These are phyloP conservation scores for Inga oerstediana DNA, from an alignment of 306 rosid genomes.

Conservation along the genomic window DNA sequence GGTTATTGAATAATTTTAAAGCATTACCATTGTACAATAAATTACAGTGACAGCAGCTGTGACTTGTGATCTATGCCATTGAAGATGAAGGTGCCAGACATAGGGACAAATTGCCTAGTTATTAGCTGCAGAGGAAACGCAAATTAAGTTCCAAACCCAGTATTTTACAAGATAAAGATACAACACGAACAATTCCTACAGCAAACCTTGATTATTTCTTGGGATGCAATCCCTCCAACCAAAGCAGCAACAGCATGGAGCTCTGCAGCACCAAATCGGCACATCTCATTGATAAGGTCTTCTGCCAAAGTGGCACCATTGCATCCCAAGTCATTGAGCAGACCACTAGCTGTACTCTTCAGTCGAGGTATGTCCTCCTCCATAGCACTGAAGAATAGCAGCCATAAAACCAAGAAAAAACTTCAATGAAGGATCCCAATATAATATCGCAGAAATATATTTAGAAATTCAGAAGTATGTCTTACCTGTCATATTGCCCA, in stretches of 20 bases:
- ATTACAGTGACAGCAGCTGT: conserved; percentile 70
- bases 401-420: conserved; percentile 32
- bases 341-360: conserved; percentile 80
- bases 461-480: conserved; percentile 14
- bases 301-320: conserved; percentile 77
- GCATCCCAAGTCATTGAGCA: conserved; percentile 90
- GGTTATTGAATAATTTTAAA: conserved; percentile 15
- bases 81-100: conserved; percentile 88
- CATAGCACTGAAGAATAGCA: conserved; percentile 61
- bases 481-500: conserved; percentile 89
- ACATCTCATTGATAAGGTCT: conserved; percentile 96
- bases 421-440: conserved; percentile 5
- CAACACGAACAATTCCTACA: not conserved
- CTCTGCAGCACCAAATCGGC: conserved; percentile 97
- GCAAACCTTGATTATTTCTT: conserved; percentile 92
- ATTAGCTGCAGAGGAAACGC: conserved; percentile 61
- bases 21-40: conserved; percentile 14
- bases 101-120: conserved; percentile 93
- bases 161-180: not conserved
- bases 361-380: conserved; percentile 93
- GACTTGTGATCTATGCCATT: conserved; percentile 96
- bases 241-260: conserved; percentile 95
- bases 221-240: conserved; percentile 94
- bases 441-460: not conserved
- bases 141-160: conserved; percentile 17